Evolutionary conservation across 1,139 yeast genomes (phyloP), one percentile per base, ranked within the genome.

Genomic region (Candida sojae): DNA sequence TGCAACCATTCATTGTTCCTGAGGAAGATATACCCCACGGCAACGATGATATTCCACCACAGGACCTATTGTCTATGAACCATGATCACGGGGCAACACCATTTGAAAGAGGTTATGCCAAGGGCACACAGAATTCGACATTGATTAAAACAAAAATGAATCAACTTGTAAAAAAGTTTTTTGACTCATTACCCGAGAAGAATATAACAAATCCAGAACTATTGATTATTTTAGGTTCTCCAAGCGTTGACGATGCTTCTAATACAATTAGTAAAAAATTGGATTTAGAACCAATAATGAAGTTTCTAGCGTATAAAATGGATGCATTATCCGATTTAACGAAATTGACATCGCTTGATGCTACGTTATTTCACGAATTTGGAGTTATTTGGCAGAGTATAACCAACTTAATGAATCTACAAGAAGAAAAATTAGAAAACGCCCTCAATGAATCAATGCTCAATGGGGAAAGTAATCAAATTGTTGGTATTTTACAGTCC

Each of bases 351-450:
- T 68, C 77, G 0, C 53, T 50, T 10, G 53, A 56, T 41, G 68
- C 79, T 0, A 59, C 69, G 4, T 43, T 52, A 0, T 73, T 56
- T 53, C 76, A 71, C 47, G 62, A 65, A 34, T 62, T 59, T 48
- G 59, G 64, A 1, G 49, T 64, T 0, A 59, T 68, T 3, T 75
- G 84, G 77, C 61, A 63, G 17, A 80, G 76, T 43, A 56, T 70
- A 0, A 60, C 72, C 23, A 63, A 59, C 2, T 53, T 60, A n/a
- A 52, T 74, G 37, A 59, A 58, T n/a, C 41, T 54, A 3, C 66
- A 66, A 43, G 79, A 73, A 49, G 53, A 51, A 6, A 59, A 58
- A 17, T 54, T 72, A 13, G 59, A 60, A 17, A 51, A 44, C 4
- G 55, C 52, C 9, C 54, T 67, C 9, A 46, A 56, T 3, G 58